A percentile compares a stretch with the other conserved stretches of the same genome.
Conservation (phyloP, 2,329 filamentous ascomycete species). For the Tricladium varicosporioides region DNA sequence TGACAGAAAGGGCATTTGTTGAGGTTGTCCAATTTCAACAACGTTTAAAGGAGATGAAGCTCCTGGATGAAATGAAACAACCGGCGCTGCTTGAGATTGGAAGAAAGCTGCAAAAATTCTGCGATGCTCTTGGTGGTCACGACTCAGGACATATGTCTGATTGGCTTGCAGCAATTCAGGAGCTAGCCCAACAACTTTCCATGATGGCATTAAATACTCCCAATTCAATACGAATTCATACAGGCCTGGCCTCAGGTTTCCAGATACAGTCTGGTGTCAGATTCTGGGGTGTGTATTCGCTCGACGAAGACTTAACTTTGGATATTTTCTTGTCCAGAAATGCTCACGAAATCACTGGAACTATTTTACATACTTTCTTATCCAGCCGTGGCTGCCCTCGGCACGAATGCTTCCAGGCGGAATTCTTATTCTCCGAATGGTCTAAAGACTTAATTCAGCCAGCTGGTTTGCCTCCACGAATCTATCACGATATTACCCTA, state of each 20-base stretch:
- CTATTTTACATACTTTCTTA: slow-evolving; percentile 39
- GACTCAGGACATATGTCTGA: slow-evolving; percentile 23
- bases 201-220: slow-evolving; percentile 29
- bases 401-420: slow-evolving; percentile 36
- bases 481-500: slow-evolving; percentile 41
- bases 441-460: slow-evolving; percentile 29
- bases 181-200: slow-evolving; percentile 19
- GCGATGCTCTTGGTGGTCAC: slow-evolving; percentile 26
- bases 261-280: slow-evolving; percentile 33
- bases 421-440: slow-evolving; percentile 38
- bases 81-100: slow-evolving; percentile 29
- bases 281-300: slow-evolving; percentile 36
- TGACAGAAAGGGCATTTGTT: slow-evolving; percentile 26
- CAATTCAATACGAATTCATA: slow-evolving; percentile 28
- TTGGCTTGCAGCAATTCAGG: slow-evolving; percentile 21
- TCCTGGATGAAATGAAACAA: slow-evolving; percentile 21
- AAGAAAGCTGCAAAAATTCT: slow-evolving; percentile 12
- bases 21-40: slow-evolving; percentile 26
- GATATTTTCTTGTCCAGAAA: slow-evolving; percentile 13
- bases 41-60: slow-evolving; percentile 26
- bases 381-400: slow-evolving; percentile 37
- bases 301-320: slow-evolving; percentile 13
- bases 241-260: slow-evolving; percentile 38
- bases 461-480: slow-evolving; percentile 33
- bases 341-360: slow-evolving; percentile 32